Base-by-base conservation (phyloP, 2,329 filamentous ascomycete species). In the Aspergillus chevalieri region DNA sequence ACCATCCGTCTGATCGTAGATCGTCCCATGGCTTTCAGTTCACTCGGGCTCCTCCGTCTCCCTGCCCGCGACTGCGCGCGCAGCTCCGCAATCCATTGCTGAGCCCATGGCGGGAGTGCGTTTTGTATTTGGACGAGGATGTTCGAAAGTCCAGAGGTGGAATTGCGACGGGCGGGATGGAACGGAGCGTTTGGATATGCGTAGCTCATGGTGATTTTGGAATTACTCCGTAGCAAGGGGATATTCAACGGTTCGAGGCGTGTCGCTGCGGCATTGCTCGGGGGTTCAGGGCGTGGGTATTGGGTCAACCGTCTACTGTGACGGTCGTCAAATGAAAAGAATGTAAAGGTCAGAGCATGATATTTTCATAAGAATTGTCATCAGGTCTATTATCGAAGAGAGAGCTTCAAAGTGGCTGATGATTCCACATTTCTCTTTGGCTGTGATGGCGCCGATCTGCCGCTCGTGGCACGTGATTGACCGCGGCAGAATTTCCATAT, bases 181-280 rank as follows among this genome's bases (percentile, higher is more conserved):
- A 61, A 62, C 15, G 61, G 55, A 49, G 57, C 53, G 49, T 59
- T 54, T n/a, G 60, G 47, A 47, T 68, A 68, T 22, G 63, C 59
- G 58, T 69, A 68, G 51, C 61, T 69, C 67, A 69, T 69, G 42
- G 52, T 41, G 17, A 10, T 41, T 41, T 41, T 41, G 15, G 38
- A 19, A 6, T 10, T 12, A 12, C 7, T 19, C 19, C 15, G n/a
- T 15, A 41, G 6, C 22, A 41, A 19, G 38, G 38, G 38, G 38
- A 41, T 17, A 15, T 8, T 41, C 12, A 41, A 21, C 5, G 10
- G 38, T 3, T 41, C 17, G 34, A 38, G 34, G 14, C 7, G 34
- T 38, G 34, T 38, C n/a, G 6, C 9, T 14, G 34, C 34, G 15
- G 38, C 38, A 41, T 41, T 41, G 38, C 38, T 21, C 6, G 4